Evolutionary conservation across 208 protist species (phyloP), one percentile per base, ranked within the genome.

Genomic region (Crithidia thermophila): DNA sequence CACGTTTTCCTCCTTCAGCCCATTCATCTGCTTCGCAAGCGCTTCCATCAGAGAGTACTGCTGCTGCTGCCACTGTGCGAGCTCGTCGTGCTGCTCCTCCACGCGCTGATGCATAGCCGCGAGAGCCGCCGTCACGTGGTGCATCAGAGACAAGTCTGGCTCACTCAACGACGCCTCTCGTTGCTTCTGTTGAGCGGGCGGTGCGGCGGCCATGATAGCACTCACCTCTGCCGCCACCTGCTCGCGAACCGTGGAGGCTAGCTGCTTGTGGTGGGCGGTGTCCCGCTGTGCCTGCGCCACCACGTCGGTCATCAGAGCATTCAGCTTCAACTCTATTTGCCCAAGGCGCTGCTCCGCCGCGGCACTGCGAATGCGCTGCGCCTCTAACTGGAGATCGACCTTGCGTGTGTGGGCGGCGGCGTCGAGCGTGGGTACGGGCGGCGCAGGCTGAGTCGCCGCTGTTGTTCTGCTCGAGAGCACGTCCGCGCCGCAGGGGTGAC

Each of bases 281-380:
- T 66, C 49, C 11, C 37, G 39, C 52, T 59, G 66, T 39, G 57
- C 50, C 49, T 72, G 66, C 30, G 55, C 28, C 57, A 79, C 79
- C n/a, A 77, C 50, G 50, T 85, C 79, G 10, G 51, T 34, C 43
- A 77, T 75, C 46, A 85, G 39, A 9, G 79, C 75, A 33, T 85
- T 74, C 47, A 88, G 23, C 49, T 75, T 84, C 20, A 64, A 65
- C 31, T 79, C 84, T 13, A 84, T 56, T 9, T 74, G 46, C 10
- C 37, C 51, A 30, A 81, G 67, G 3, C 75, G 73, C 37, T 72
- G 64, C 36, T 77, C 58, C 36, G 79, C 50, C 13, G 49, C 43
- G 0, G 64, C 42, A 39, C 55, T 57, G 23, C 67, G 60, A 18
- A 67, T 67, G 14, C 66, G 53, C 16, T 78, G 61, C 34, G 58